These are phyloP conservation scores for Lentinula detonsa DNA, from an alignment of 768 basidiomycete genomes.

Conservation along the genomic window DNA sequence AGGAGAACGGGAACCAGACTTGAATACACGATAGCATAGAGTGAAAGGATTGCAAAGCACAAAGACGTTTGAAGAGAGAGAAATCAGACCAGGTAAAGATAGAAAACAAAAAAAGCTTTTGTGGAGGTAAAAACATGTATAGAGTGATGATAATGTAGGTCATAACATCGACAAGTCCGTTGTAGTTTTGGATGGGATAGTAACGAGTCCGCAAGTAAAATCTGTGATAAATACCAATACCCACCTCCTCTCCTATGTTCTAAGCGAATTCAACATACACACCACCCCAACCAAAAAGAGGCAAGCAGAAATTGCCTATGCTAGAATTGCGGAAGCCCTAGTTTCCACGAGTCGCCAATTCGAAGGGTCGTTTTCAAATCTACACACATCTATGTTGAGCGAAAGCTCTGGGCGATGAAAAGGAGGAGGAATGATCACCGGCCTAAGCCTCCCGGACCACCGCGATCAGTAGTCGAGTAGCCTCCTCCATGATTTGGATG, in stretches of 20 bases:
- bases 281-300: too few relatives aligned
- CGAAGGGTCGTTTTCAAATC: not conserved
- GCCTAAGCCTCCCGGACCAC: constrained; percentile 3
- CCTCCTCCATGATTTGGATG: not conserved
- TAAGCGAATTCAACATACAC: not conserved
- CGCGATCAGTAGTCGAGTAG: not conserved
- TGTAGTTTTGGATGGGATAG: not conserved
- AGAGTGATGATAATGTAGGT: not conserved
- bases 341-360: not conserved
- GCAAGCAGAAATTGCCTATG: not conserved
- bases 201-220: not conserved
- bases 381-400: constrained; percentile 6
- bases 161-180: too few relatives aligned
- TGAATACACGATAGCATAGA: constrained; percentile 1
- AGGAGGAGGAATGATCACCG: constrained; percentile 6
- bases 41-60: not conserved
- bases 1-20: not conserved
- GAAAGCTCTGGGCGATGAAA: not conserved
- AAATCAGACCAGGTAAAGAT: not conserved
- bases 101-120: not conserved
- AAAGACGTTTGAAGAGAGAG: not conserved
- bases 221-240: not conserved
- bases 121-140: not conserved
- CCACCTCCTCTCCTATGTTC: not conserved
- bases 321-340: not conserved